These are phyloP conservation scores for Lentinula sp. DNA, from an alignment of 768 basidiomycete species.

Conservation along the genomic window DNA sequence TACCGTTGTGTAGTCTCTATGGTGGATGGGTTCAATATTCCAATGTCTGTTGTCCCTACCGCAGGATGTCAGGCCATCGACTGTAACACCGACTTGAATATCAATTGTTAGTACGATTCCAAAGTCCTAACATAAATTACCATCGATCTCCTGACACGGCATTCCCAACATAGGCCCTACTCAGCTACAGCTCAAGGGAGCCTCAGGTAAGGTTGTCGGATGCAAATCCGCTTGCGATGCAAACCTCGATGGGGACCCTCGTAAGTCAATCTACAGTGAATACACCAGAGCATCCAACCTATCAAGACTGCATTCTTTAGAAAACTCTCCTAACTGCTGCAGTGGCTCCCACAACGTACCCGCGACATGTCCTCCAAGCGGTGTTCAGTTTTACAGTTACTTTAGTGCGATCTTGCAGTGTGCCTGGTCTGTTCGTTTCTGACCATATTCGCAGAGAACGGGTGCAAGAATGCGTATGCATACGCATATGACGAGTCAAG, in stretches of 20 bases:
- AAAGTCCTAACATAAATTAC: too few species aligned
- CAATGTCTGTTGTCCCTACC: slow-evolving; percentile 31
- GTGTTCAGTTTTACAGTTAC: slow-evolving; percentile 40
- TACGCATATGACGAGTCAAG: slow-evolving; percentile 40
- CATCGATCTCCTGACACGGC: too few species aligned
- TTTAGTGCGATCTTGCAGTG: slow-evolving; percentile 30
- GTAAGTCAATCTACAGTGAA: slow-evolving; percentile 27
- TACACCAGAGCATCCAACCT: too few species aligned
- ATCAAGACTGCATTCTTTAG: not conserved
- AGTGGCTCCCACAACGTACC: slow-evolving; percentile 22
- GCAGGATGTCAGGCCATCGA: slow-evolving; percentile 29
- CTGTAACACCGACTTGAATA: slow-evolving; percentile 41
- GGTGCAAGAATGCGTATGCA: slow-evolving; percentile 31
- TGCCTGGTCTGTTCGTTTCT: too few species aligned
- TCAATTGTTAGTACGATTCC: slow-evolving; percentile 20
- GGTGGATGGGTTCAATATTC: slow-evolving; percentile 44
- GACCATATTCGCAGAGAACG: slow-evolving; percentile 17
- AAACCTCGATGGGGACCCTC: slow-evolving; percentile 27
- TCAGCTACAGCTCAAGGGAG: slow-evolving; percentile 18
- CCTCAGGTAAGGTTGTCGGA: slow-evolving; percentile 24
- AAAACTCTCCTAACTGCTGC: slow-evolving; percentile 18
- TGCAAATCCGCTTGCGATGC: slow-evolving; percentile 38
- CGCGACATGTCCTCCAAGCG: slow-evolving; percentile 40
- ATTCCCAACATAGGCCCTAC: slow-evolving; percentile 11
- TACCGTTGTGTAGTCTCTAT: slow-evolving; percentile 32